phyloP scores from a whole-genome alignment of 441 rosid genomes.

The Gossypium davidsonii region DNA sequence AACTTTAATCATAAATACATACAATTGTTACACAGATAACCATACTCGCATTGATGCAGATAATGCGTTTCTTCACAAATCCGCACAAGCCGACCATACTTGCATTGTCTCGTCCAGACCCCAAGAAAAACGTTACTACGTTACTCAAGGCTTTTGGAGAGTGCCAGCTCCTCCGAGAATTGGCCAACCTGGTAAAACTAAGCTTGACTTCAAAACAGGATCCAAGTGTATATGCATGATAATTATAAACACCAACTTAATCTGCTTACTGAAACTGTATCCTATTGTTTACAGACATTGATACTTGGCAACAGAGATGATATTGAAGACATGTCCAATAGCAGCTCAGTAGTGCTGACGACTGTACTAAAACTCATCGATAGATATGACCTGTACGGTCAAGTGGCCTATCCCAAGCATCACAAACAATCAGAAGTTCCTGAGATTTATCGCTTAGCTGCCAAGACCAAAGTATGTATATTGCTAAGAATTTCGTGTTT shows the following conservation, averaged over 20 bases:
- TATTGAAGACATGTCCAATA: slow-evolving; percentile 59
- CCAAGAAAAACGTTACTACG: slow-evolving; percentile 86
- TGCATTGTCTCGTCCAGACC: slow-evolving; percentile 89
- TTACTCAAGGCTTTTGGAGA: slow-evolving; percentile 92
- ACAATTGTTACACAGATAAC: neutral
- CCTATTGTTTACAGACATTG: slow-evolving; percentile 39
- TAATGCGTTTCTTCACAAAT: slow-evolving; percentile 86
- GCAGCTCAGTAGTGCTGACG: slow-evolving; percentile 54
- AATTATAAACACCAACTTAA: neutral
- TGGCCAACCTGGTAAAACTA: slow-evolving; percentile 73
- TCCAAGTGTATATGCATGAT: neutral
- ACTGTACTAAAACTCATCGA: slow-evolving; percentile 62
- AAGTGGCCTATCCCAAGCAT: slow-evolving; percentile 72
- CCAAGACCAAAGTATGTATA: slow-evolving; percentile 55
- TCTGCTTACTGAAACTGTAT: neutral
- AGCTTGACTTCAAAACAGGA: slow-evolving; percentile 3
- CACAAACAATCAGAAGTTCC: slow-evolving; percentile 74
- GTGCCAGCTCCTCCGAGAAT: slow-evolving; percentile 72
- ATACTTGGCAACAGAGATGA: slow-evolving; percentile 73
- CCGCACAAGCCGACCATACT: slow-evolving; percentile 92
- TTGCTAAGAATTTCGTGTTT: neutral
- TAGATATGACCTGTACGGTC: slow-evolving; percentile 65
- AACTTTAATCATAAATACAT: neutral
- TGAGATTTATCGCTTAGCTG: slow-evolving; percentile 65
- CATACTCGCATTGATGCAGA: slow-evolving; percentile 28